Percentiles rank a stretch among this genome's conserved stretches.
These are phyloP conservation scores for Herpetospermum pedunculosum DNA, from an alignment of 306 rosid genomes.

Conservation along the genomic window DNA sequence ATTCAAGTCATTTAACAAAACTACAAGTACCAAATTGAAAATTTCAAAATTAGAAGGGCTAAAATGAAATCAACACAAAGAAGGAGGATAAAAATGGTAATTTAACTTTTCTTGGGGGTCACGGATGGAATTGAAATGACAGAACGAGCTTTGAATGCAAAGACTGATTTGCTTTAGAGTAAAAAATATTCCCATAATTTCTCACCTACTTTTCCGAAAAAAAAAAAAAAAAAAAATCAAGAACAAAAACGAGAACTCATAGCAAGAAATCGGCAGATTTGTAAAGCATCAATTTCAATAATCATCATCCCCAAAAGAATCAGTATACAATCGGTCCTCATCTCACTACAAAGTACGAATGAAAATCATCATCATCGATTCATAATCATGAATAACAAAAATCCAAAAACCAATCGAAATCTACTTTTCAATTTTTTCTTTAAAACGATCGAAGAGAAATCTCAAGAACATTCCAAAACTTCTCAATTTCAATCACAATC, in stretches of 20 bases:
- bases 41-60: background rate
- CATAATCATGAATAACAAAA: background rate
- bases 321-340: background rate
- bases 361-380: background rate
- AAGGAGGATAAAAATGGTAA: background rate
- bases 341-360: background rate
- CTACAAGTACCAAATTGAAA: background rate
- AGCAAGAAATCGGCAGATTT: background rate
- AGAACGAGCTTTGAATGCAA: background rate
- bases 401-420: background rate
- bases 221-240: background rate
- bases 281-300: background rate
- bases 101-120: background rate
- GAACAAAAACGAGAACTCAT: background rate
- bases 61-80: background rate
- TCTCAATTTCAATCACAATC: slow-evolving; percentile 2
- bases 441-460: background rate
- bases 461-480: background rate
- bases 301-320: background rate
- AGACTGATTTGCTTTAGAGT: background rate
- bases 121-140: background rate
- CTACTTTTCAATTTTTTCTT: background rate
- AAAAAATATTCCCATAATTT: background rate
- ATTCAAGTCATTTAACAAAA: no score
- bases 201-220: background rate